phyloP scores from a whole-genome alignment of 768 basidiomycete species.

The Tricholoma saponaceum region DNA sequence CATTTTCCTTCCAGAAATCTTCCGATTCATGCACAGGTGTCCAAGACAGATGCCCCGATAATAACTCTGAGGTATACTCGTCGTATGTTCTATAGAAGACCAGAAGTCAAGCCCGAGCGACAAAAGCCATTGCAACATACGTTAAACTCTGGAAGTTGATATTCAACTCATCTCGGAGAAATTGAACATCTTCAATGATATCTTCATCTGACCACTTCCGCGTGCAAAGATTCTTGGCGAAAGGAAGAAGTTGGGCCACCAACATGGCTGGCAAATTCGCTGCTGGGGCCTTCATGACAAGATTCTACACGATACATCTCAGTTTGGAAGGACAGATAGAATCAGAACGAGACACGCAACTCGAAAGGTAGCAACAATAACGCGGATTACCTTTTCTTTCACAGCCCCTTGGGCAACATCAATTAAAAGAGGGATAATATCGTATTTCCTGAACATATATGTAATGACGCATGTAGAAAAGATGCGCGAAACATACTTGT shows the following conservation, averaged over 20 bases:
- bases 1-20: conserved; percentile 98
- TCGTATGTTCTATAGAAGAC: conserved; percentile 75
- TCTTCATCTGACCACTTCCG: conserved; percentile 97
- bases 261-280: conserved; percentile 94
- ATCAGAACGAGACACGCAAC: conserved; percentile 32
- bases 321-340: conserved; percentile 10
- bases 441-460: conserved; percentile 62
- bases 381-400: conserved; percentile 96
- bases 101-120: background rate
- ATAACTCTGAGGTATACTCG: conserved; percentile 89
- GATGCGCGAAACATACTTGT: conserved; percentile 55
- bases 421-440: conserved; percentile 81
- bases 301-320: conserved; percentile 52
- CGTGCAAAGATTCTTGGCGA: conserved; percentile 74
- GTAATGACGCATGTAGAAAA: background rate
- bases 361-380: conserved; percentile 88
- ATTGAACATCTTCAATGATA: conserved; percentile 86
- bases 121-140: conserved; percentile 41
- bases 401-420: conserved; percentile 84
- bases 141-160: conserved; percentile 85
- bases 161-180: conserved; percentile 82
- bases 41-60: conserved; percentile 91
- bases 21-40: conserved; percentile 95
- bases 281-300: conserved; percentile 82
- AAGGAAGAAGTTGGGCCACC: conserved; percentile 81